A percentile compares a stretch with the other conserved stretches of the same genome.
Conservation (phyloP, 108 stramenopile species). For the Cyclotella sp. region DNA sequence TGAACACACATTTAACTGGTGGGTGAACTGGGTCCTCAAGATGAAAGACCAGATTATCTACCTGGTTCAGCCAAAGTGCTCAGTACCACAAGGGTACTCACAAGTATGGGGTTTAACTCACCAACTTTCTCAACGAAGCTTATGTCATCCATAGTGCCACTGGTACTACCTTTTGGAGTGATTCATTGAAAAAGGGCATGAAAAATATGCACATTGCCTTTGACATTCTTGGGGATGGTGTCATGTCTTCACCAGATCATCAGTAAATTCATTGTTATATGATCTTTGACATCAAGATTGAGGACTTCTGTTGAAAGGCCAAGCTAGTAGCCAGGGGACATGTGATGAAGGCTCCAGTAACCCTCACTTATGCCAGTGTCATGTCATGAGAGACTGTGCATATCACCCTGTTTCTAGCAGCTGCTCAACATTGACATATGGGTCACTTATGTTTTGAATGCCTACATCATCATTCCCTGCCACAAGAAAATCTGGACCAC, state of each 20-base stretch:
- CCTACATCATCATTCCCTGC: no score
- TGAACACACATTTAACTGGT: slow-evolving; percentile 31
- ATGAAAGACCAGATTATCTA: no score
- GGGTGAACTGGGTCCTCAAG: no score
- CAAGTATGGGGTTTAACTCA: slow-evolving; percentile 49
- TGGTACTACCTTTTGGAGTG: no score
- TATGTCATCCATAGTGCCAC: slow-evolving; percentile 32
- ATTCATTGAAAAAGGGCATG: slow-evolving; percentile 41
- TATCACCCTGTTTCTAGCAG: slow-evolving; percentile 55
- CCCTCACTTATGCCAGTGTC: no score
- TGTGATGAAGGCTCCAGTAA: no score
- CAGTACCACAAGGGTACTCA: not conserved
- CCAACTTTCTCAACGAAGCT: slow-evolving; percentile 38
- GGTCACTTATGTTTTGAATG: slow-evolving; percentile 48
- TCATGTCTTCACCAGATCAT: not conserved
- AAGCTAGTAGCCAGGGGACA: slow-evolving; percentile 58
- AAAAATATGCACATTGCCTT: no score
- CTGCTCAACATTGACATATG: slow-evolving; percentile 38
- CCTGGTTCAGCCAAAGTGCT: not conserved
- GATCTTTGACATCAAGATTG: no score
- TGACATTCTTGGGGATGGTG: not conserved
- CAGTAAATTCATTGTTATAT: no score
- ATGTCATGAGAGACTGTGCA: no score
- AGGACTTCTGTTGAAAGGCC: slow-evolving; percentile 51
- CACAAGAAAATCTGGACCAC: no score